Evolutionary conservation across 768 basidiomycete genomes (phyloP), one percentile per base, ranked within the genome.

Genomic region (Podaxis sp.): DNA sequence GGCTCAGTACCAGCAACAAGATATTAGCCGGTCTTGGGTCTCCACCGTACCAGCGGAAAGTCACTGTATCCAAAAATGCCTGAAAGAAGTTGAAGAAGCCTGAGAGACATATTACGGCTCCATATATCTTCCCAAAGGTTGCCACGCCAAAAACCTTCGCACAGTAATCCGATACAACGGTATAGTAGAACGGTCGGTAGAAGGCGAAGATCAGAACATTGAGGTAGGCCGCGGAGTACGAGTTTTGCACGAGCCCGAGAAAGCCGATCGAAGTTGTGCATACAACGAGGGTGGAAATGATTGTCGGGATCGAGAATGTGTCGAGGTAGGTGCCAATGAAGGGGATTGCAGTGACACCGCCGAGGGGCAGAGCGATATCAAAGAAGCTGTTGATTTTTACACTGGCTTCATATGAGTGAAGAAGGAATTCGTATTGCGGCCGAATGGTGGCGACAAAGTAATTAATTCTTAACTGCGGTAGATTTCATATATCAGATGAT

Each of bases 271-370:
- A 51, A 29, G 58, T 51, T 13, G 58, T 27, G 22, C 58, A 59
- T 1, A 38, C 38, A 38, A 59, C 58, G 13, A 59, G 47, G 38
- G 57, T 49, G 17, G 57, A 59, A 33, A 59, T 38, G 29, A 52
- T 38, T 17, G 49, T 52, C 19, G n/a, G 50, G 37, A 50, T 17
- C 9, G 50, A 59, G 36, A 52, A 59, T 15, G 49, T 52, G 19
- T 58, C 57, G 27, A 59, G 50, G 29, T 51, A 59, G 33, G 50
- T 41, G 58, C 58, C 58, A 19, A 59, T 52, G 58, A 59, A 59
- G 19, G 58, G 58, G 37, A 54, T 33, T 9, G 51, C 51, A 15
- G 24, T 13, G 22, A 54, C 17, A 37, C 59, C 52, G 27, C 50
- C 50, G 22, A 53, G 25, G 3, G 41, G 52, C n/a, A 61, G 51